Conservation (phyloP, 2,329 filamentous ascomycete species). For the Fusarium nanum region DNA sequence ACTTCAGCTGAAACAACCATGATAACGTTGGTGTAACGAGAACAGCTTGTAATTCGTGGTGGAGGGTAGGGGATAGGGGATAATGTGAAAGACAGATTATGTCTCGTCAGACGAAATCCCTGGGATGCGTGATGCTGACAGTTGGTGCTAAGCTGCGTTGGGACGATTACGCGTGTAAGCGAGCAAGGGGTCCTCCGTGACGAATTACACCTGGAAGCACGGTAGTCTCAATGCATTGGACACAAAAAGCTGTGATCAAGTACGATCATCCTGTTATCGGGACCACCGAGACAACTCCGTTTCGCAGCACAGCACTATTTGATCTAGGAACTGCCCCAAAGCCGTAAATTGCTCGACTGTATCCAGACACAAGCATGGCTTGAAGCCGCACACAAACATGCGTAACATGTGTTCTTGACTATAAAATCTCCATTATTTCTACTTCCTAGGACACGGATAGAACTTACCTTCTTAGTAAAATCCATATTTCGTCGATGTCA, state of each 20-base stretch:
- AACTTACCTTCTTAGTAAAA: neutral
- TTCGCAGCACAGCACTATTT: neutral
- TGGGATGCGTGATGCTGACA: neutral
- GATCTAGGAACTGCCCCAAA: neutral
- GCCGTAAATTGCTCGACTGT: neutral
- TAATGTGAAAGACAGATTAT: neutral
- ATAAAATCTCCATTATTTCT: neutral
- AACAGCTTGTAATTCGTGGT: neutral
- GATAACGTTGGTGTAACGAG: neutral
- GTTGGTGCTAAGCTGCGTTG: conserved; percentile 2
- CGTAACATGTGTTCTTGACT: neutral
- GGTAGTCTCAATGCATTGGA: neutral
- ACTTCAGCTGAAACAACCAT: neutral
- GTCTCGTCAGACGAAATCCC: neutral
- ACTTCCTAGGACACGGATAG: neutral
- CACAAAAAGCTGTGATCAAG: neutral
- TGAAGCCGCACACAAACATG: neutral
- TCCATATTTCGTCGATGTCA: neutral
- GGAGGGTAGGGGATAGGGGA: neutral
- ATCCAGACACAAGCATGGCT: neutral
- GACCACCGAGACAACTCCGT: neutral
- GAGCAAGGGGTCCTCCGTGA: neutral
- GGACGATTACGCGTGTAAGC: conserved; percentile 23
- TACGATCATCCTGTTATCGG: neutral
- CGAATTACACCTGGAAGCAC: neutral